Evolutionary conservation across 1,139 yeast species (phyloP).

Genomic region (Pichia sp.): DNA sequence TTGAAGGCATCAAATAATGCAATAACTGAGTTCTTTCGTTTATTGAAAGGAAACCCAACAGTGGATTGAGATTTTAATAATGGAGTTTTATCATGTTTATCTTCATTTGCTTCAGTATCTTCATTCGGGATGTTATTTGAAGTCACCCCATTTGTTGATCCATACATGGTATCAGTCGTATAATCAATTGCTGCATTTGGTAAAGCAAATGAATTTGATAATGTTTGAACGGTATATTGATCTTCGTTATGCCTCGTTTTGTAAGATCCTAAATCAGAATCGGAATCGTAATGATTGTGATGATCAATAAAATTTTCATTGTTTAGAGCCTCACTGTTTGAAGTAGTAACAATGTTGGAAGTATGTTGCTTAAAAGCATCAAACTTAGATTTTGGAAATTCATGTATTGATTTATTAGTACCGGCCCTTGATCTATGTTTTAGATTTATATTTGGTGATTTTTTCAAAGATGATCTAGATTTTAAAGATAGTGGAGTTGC

Average conservation of each 20-base stretch:
- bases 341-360: not conserved
- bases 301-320: not conserved
- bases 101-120: constrained; percentile 13
- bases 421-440: not conserved
- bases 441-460: not conserved
- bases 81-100: constrained; percentile 29
- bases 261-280: not conserved
- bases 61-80: constrained; percentile 13
- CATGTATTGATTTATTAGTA: not conserved
- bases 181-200: constrained; percentile 6
- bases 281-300: not conserved
- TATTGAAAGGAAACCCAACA: not conserved
- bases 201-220: constrained; percentile 3
- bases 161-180: constrained; percentile 1
- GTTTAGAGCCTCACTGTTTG: not conserved
- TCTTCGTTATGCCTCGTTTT: constrained; percentile 2
- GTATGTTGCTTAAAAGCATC: not conserved
- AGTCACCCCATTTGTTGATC: not conserved
- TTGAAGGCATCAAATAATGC: constrained; percentile 15
- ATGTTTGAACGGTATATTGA: constrained; percentile 1
- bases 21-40: not conserved
- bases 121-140: not conserved
- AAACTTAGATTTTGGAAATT: not conserved
- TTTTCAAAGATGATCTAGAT: too few relatives aligned
- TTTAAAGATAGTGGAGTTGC: constrained; percentile 2